Evolutionary conservation across 805 yeast genomes (phyloP), one percentile per base, ranked within the genome.

Genomic region (Metschnikowia bowlesiae): DNA sequence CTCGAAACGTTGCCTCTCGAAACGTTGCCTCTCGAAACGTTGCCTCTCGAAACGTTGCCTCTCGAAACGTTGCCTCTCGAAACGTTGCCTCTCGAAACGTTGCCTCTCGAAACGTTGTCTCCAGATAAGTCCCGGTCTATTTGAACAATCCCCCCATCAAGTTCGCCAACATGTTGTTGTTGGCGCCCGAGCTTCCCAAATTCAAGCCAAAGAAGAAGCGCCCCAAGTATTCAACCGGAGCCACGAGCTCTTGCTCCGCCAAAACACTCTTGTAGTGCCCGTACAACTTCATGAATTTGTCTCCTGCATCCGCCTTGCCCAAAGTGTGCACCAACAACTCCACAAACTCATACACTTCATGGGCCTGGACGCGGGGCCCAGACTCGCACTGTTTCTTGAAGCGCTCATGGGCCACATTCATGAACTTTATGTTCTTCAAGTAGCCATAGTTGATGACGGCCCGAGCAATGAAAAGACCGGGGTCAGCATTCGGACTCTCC

Each of bases 371-470:
- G 13, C 38, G 60, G n/a, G 36, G 16, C 36, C 64, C 69, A 37
- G 68, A 69, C 2, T 60, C 65, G 7, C 58, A 39, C 8, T 60
- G 52, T 34, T 56, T 50, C 9, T 39, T 54, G 47, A 67, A 71
- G 16, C 59, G 53, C 18, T 58, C 62, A 14, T 63, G 44, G 0
- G 73, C 54, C 14, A 68, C 67, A 34, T 61, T 58, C 3, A 87
- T 87, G 62, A 78, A 82, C 53, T 85, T 78, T 44, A 87, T 63
- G 63, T 89, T 87, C 47, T 79, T 80, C 49, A 86, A 75, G 56
- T 83, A 78, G 22, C 88, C 70, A 64, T 87, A 92, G 57, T 91
- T 89, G 49, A 90, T 66, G 6, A 89, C 84, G 2, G 89, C 81
- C 55, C 97, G 77, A 29, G 70, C 57, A 48, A 73, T 59, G 49